A percentile compares a stretch with the other conserved stretches of the same genome.
phyloP scores from a whole-genome alignment of 768 basidiomycete genomes.

The Gymnopilus junonius region DNA sequence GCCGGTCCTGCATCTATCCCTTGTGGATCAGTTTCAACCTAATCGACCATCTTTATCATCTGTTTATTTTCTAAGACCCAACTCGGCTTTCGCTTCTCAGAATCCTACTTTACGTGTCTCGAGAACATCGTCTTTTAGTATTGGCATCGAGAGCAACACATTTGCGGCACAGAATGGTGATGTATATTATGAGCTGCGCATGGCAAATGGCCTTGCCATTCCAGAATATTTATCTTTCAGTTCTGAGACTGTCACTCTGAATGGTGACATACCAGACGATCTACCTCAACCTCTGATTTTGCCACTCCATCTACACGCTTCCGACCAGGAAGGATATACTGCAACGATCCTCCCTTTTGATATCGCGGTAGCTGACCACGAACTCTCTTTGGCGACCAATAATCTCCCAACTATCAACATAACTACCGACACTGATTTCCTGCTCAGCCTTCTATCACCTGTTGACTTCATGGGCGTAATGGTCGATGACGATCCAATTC shows the following conservation, averaged over 20 bases:
- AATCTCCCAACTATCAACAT: slow-evolving; percentile 72
- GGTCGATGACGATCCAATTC: slow-evolving; percentile 63
- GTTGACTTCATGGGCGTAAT: slow-evolving; percentile 67
- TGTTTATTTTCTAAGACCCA: slow-evolving; percentile 65
- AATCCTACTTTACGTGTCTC: slow-evolving; percentile 74
- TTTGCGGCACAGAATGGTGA: slow-evolving; percentile 47
- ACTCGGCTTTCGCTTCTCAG: slow-evolving; percentile 56
- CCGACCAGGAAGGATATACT: slow-evolving; percentile 75
- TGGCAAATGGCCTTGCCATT: slow-evolving; percentile 68
- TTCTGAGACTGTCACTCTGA: slow-evolving; percentile 67
- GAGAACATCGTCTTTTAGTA: slow-evolving; percentile 85
- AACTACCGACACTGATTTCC: slow-evolving; percentile 59
- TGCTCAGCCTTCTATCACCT: slow-evolving; percentile 53
- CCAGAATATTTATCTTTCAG: slow-evolving; percentile 82
- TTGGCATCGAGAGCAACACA: slow-evolving; percentile 77
- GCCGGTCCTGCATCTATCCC: slow-evolving; percentile 57
- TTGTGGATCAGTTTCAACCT: slow-evolving; percentile 62
- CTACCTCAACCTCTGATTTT: slow-evolving; percentile 45
- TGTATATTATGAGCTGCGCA: slow-evolving; percentile 67
- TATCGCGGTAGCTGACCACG: slow-evolving; percentile 69
- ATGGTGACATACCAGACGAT: slow-evolving; percentile 71
- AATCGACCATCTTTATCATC: slow-evolving; percentile 74
- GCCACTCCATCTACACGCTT: slow-evolving; percentile 64
- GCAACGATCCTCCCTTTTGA: slow-evolving; percentile 64
- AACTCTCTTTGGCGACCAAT: slow-evolving; percentile 53